Evolutionary conservation across 2,329 filamentous ascomycete species (phyloP), one percentile per base, ranked within the genome.

Genomic region (Lojkania enalia): DNA sequence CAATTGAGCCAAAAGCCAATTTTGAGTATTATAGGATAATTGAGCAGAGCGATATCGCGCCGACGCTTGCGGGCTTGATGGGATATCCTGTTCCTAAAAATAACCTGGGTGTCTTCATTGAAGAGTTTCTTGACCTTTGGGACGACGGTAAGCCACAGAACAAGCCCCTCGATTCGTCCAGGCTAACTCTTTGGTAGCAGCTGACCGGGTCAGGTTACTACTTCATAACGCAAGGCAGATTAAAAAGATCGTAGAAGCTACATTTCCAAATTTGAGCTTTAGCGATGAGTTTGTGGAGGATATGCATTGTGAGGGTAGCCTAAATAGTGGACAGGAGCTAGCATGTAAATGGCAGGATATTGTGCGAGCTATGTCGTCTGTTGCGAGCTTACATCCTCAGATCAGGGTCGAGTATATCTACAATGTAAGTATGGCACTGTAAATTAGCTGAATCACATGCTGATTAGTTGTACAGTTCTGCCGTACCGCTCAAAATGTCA

Each of bases 21-120:
- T 95, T 95, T 55, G 81, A 87, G 48, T 97, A 88, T 64, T 97
- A 97, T 66, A 78, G 76, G 21, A 83, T 77, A 42, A 82, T 97
- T n/a, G 88, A 97, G 64, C 94, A 99, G 72, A 95, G 90, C 1
- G 95, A 99, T 69, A 80, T 99, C 47, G 90, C 89, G 0, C 91
- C 94, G 1, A 96, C 92, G 0, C 75, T 99, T 16, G 90, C 88
- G 9, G 90, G 86, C 1, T 74, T 99, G 20, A 77, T 99, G 33
- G 91, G 91, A 0, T 86, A 99, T 53, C 92, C 94, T 0, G 78
- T 95, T 1, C 88, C 94, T 0, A 83, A 85, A 67, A 99, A 99
- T 63, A 97, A 90, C 52, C 74, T 99, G 0, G 94, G 94, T 1
- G 84, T 90, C 1, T 85, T 96, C 49, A 90, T 97, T 37, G 77